Evolutionary conservation across 1,139 yeast species (phyloP).

Genomic region (Pichia sp.): DNA sequence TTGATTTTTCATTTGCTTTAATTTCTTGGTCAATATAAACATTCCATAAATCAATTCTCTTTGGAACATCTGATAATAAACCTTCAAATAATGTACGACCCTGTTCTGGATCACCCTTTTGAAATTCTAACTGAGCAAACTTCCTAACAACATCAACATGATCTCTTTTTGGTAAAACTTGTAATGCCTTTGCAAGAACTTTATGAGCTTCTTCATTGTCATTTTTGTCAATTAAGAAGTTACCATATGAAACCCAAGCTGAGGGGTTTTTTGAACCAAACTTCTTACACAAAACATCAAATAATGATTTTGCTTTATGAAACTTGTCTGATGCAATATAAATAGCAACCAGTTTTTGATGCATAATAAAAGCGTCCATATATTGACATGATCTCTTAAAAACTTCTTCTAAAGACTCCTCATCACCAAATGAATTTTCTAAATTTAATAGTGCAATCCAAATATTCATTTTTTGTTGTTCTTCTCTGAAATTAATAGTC

Average conservation of each 20-base stretch:
- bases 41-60: conserved; percentile 90
- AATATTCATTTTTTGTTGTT: conserved; percentile 84
- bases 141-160: conserved; percentile 80
- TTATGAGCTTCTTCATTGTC: conserved; percentile 59
- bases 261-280: conserved; percentile 61
- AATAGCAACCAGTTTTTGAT: conserved; percentile 71
- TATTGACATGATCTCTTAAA: conserved; percentile 83
- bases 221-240: conserved; percentile 59
- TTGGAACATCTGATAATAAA: conserved; percentile 80
- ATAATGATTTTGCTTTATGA: conserved; percentile 64
- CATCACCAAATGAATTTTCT: conserved; percentile 89
- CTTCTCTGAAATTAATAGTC: conserved; percentile 86
- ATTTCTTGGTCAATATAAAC: conserved; percentile 92
- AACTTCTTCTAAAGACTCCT: conserved; percentile 69
- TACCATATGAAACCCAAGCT: conserved; percentile 77
- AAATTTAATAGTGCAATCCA: conserved; percentile 95
- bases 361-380: conserved; percentile 82
- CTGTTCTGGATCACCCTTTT: conserved; percentile 85
- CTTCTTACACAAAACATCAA: conserved; percentile 66
- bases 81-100: conserved; percentile 95
- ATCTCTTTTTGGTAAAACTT: conserved; percentile 62
- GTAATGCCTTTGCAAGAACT: conserved; percentile 66
- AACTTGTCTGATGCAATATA: conserved; percentile 67
- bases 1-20: conserved; percentile 46
- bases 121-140: conserved; percentile 83